These are phyloP conservation scores for Rhodotorula sp. DNA, from an alignment of 1,284 basidiomycete genomes.

Conservation along the genomic window DNA sequence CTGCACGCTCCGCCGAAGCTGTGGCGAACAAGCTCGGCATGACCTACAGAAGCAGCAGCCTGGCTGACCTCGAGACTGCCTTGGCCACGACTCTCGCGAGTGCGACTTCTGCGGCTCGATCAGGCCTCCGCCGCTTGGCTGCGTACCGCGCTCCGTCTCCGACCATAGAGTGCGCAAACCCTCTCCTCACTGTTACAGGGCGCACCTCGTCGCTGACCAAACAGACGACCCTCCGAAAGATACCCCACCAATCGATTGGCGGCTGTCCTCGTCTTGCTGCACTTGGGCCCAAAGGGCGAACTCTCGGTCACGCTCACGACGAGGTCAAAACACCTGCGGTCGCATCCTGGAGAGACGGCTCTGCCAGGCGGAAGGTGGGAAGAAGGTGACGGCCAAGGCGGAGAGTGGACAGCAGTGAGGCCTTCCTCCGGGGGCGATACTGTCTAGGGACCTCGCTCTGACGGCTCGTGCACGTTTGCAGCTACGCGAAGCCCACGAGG, in stretches of 20 bases:
- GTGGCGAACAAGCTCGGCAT: not conserved
- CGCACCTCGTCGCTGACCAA: no score
- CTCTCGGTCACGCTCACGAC: conserved; percentile 40
- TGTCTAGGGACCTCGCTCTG: no score
- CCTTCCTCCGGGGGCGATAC: no score
- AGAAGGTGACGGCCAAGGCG: conserved; percentile 19
- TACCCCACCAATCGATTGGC: conserved; percentile 30
- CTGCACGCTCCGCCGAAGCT: not conserved
- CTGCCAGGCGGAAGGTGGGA: conserved; percentile 43
- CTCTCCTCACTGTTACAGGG: not conserved
- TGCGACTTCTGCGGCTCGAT: not conserved
- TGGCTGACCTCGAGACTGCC: not conserved
- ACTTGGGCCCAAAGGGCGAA: conserved; percentile 24
- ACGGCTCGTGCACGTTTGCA: no score
- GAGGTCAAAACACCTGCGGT: conserved; percentile 31
- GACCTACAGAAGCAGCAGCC: not conserved
- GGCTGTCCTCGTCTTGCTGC: conserved; percentile 42
- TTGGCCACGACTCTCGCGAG: not conserved
- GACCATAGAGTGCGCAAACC: conserved; percentile 2
- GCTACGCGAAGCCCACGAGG: conserved; percentile 43
- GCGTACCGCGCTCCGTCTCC: not conserved
- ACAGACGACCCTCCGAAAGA: not conserved
- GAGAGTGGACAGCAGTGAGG: conserved; percentile 36
- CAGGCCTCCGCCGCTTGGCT: not conserved
- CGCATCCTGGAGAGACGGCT: conserved; percentile 43